Percentiles rank a stretch among this genome's conserved stretches.
phyloP scores from a whole-genome alignment of 352 stramenopile species.

The Pythium guiyangense region DNA sequence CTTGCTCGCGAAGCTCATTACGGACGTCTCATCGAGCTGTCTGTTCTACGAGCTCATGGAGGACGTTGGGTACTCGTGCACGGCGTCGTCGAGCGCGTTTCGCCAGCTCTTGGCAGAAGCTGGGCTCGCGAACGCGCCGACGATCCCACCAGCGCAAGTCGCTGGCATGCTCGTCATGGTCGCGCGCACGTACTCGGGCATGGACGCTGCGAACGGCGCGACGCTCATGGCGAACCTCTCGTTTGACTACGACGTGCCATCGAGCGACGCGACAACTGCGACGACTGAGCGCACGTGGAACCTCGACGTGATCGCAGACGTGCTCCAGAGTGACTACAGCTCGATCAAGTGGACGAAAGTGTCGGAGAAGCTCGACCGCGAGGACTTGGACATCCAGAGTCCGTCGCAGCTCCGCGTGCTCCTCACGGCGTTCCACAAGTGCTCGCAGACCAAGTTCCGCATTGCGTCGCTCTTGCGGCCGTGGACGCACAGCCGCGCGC shows the following conservation, averaged over 20 bases:
- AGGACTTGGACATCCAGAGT: slow-evolving; percentile 65
- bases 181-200: slow-evolving; percentile 65
- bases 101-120: slow-evolving; percentile 80
- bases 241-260: slow-evolving; percentile 60
- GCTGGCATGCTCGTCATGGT: slow-evolving; percentile 89
- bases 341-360: slow-evolving; percentile 88
- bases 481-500: slow-evolving; percentile 76
- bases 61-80: slow-evolving; percentile 86
- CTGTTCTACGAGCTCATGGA: slow-evolving; percentile 91
- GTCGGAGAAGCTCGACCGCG: slow-evolving; percentile 77
- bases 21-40: slow-evolving; percentile 71
- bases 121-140: slow-evolving; percentile 73
- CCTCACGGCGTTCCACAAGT: slow-evolving; percentile 74
- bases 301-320: slow-evolving; percentile 81
- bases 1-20: slow-evolving; percentile 69
- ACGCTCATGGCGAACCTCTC: slow-evolving; percentile 80
- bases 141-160: slow-evolving; percentile 81
- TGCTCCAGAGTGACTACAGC: slow-evolving; percentile 78
- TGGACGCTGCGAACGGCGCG: slow-evolving; percentile 61
- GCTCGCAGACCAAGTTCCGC: slow-evolving; percentile 80
- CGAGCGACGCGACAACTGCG: slow-evolving; percentile 15
- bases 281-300: slow-evolving; percentile 45
- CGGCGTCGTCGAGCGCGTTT: slow-evolving; percentile 71
- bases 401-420: slow-evolving; percentile 62
- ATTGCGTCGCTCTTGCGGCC: slow-evolving; percentile 61